These are phyloP conservation scores for Psilocybe mexicana DNA, from an alignment of 1,284 basidiomycete genomes.

Conservation along the genomic window DNA sequence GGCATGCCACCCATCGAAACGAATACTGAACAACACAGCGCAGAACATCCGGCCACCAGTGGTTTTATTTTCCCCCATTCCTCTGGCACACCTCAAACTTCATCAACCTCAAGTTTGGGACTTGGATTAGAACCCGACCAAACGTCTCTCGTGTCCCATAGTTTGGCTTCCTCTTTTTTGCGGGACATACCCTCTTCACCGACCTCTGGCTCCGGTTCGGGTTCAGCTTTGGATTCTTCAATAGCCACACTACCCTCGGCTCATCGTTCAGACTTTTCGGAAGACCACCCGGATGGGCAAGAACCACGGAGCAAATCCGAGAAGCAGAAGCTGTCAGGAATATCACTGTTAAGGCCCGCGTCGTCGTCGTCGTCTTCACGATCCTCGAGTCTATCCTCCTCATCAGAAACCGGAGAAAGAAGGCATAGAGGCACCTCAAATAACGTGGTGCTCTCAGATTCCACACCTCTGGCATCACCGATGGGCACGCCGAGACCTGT, in stretches of 20 bases:
- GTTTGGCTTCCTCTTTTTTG: constrained; percentile 21
- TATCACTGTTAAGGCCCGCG: constrained; percentile 14
- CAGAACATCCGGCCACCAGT: not conserved
- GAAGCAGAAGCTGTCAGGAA: constrained; percentile 10
- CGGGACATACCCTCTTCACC: constrained; percentile 17
- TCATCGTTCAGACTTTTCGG: constrained; percentile 2
- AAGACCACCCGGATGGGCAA: not conserved
- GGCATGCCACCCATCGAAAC: not conserved
- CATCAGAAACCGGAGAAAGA: not conserved
- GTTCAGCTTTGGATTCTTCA: constrained; percentile 18
- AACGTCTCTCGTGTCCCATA: constrained; percentile 16
- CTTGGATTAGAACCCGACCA: constrained; percentile 20
- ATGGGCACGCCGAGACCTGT: constrained; percentile 26
- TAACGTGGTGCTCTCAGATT: constrained; percentile 6
- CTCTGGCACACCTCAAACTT: not conserved
- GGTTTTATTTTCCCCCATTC: constrained; percentile 6
- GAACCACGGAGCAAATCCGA: not conserved
- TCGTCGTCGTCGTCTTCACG: constrained; percentile 24
- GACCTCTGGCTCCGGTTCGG: constrained; percentile 11
- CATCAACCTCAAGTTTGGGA: constrained; percentile 15
- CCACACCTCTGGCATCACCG: constrained; percentile 26
- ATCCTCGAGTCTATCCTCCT: constrained; percentile 22
- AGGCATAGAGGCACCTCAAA: not conserved
- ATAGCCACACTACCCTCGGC: constrained; percentile 17
- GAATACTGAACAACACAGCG: not conserved